Evolutionary conservation across 2,329 filamentous ascomycete genomes (phyloP).

Genomic region (Aspergillus alliaceus): DNA sequence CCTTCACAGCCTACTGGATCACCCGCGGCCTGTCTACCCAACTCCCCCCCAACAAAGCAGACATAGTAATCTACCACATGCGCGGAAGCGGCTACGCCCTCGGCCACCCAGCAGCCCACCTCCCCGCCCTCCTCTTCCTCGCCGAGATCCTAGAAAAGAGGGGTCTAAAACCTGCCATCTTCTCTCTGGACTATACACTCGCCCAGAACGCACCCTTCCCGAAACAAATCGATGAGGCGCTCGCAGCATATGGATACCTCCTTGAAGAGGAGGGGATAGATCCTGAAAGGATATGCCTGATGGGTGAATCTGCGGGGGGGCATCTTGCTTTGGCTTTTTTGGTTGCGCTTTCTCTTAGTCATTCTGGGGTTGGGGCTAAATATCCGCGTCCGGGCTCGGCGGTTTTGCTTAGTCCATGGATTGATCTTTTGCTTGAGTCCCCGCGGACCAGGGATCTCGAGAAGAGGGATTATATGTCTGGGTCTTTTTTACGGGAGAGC

Average conservation of each 20-base stretch:
- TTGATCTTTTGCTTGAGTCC: conserved; percentile 14
- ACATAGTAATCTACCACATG: conserved; percentile 20
- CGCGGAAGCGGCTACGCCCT: conserved; percentile 23
- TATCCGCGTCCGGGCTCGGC: conserved; percentile 1
- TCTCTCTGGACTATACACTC: conserved; percentile 76
- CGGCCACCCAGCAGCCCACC: conserved; percentile 15
- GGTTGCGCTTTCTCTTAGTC: not conserved
- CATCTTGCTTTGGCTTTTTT: conserved; percentile 13
- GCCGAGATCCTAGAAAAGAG: conserved; percentile 16
- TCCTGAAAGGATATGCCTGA: conserved; percentile 7
- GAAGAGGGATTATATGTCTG: conserved; percentile 11
- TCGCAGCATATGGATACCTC: conserved; percentile 62
- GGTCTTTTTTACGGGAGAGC: not conserved
- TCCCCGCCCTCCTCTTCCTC: conserved; percentile 17
- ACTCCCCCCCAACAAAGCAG: conserved; percentile 10
- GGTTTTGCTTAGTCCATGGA: conserved; percentile 15
- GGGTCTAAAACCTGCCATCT: conserved; percentile 68
- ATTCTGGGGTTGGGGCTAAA: not conserved
- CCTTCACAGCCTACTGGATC: conserved; percentile 15
- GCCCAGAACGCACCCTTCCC: conserved; percentile 73
- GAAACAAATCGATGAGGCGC: conserved; percentile 67
- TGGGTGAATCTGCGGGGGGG: conserved; percentile 16
- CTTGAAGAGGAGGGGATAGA: conserved; percentile 2
- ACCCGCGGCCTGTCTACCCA: conserved; percentile 10
- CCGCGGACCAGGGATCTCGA: conserved; percentile 9